A percentile compares a stretch with the other conserved stretches of the same genome.
Evolutionary conservation across 2,329 filamentous ascomycete genomes (phyloP).

Genomic region (Magnaporthiopsis incrustans): DNA sequence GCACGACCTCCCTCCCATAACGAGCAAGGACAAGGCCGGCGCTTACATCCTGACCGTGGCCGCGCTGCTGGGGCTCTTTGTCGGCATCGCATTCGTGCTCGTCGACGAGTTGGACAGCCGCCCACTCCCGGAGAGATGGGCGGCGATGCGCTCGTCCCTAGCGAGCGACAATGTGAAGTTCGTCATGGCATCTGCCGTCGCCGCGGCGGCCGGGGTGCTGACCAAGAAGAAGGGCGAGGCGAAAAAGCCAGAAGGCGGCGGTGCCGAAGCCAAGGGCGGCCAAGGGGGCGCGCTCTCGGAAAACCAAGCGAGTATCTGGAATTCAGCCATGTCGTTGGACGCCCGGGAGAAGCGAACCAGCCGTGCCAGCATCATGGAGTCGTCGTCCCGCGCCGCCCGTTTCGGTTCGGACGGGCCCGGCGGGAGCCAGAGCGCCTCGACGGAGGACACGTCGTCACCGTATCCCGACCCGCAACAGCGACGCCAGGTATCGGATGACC

Average conservation of each 20-base stretch:
- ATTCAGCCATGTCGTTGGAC: not conserved
- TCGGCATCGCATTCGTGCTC: conserved; percentile 10
- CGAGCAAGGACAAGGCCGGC: conserved; percentile 57
- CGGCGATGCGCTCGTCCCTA: conserved; percentile 4
- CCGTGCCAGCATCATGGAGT: not conserved
- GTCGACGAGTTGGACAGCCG: conserved; percentile 7
- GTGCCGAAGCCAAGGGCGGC: not conserved
- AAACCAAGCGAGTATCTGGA: not conserved
- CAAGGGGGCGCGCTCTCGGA: not conserved
- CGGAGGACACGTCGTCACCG: not conserved
- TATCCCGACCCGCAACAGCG: not conserved
- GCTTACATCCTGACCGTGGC: conserved; percentile 52
- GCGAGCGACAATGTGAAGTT: not conserved
- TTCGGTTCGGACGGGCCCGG: not conserved
- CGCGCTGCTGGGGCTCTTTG: conserved; percentile 8
- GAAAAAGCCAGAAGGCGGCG: not conserved
- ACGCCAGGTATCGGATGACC: not conserved
- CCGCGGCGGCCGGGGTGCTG: not conserved
- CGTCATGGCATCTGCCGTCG: not conserved
- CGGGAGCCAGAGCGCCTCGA: not conserved
- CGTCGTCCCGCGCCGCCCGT: not conserved
- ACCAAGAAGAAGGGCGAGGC: not conserved
- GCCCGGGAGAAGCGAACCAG: conserved; percentile 1
- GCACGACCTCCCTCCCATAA: conserved; percentile 31
- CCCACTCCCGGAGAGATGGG: conserved; percentile 5